A percentile compares a stretch with the other conserved stretches of the same genome.
These are phyloP conservation scores for Ceratocystiopsis sp. DNA, from an alignment of 2,329 filamentous ascomycete genomes.

Conservation along the genomic window DNA sequence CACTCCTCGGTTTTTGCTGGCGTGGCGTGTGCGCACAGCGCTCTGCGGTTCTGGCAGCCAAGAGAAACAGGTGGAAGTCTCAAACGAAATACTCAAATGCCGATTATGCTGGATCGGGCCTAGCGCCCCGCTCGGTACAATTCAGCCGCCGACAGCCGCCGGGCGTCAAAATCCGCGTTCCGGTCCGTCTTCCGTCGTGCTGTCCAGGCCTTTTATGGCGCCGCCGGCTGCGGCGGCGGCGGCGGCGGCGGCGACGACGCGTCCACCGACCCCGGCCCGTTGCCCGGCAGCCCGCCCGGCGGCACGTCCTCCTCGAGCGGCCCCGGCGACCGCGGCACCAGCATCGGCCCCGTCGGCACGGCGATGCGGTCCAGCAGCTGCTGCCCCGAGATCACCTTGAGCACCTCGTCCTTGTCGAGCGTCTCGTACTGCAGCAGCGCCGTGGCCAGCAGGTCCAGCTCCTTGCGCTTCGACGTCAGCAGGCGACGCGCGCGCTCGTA, in stretches of 20 bases:
- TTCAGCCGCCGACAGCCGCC: not conserved
- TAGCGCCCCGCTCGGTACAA: too few relatives aligned
- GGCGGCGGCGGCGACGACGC: constrained; percentile 6
- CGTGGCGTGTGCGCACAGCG: too few relatives aligned
- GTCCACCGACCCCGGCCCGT: not conserved
- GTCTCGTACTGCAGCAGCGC: constrained; percentile 93
- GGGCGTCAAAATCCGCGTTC: too few relatives aligned
- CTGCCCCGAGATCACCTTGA: constrained; percentile 77
- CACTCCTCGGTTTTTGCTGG: too few relatives aligned
- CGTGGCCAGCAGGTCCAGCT: constrained; percentile 74
- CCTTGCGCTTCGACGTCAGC: constrained; percentile 57
- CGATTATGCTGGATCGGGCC: too few relatives aligned
- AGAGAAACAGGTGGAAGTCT: too few relatives aligned
- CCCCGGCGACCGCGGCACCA: constrained; percentile 33
- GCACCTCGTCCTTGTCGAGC: constrained; percentile 72
- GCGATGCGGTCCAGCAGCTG: constrained; percentile 54
- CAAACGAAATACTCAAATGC: too few relatives aligned
- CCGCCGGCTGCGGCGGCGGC: constrained; percentile 6
- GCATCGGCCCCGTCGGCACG: constrained; percentile 43
- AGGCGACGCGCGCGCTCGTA: constrained; percentile 57
- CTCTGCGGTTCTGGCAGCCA: too few relatives aligned
- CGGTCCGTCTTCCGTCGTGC: too few relatives aligned
- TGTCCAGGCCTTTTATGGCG: constrained; percentile 1
- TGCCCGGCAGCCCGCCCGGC: constrained; percentile 1
- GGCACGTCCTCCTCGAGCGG: constrained; percentile 7